Evolutionary conservation across 2,329 filamentous ascomycete genomes (phyloP).

Genomic region (Nannizzia gypsea): DNA sequence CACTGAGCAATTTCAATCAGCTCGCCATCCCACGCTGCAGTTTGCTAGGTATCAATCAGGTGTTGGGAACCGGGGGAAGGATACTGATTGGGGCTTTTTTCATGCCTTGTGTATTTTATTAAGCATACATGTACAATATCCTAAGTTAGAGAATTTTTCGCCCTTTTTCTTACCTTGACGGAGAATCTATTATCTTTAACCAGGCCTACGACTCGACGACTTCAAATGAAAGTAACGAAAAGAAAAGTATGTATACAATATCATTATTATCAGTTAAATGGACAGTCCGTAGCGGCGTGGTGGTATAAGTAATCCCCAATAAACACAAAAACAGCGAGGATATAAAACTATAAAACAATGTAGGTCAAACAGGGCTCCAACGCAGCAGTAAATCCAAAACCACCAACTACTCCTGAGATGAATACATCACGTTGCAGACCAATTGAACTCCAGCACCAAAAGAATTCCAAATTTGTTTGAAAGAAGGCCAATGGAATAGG

Average conservation of each 20-base stretch:
- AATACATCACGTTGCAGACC: background rate
- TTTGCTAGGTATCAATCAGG: background rate
- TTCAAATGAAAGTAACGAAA: background rate
- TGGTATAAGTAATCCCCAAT: background rate
- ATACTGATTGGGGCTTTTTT: constrained; percentile 1
- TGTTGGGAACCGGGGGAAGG: background rate
- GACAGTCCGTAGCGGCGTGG: background rate
- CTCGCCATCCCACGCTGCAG: background rate
- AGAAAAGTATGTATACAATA: background rate
- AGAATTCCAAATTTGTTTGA: background rate
- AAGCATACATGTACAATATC: background rate
- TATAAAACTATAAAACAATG: background rate
- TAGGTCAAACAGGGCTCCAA: background rate
- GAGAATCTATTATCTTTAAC: no score
- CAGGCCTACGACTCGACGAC: background rate
- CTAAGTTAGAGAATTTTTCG: background rate
- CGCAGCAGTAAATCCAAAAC: background rate
- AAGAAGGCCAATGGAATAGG: background rate
- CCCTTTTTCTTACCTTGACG: no score
- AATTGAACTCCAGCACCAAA: background rate
- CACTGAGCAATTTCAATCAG: background rate
- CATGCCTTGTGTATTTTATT: background rate
- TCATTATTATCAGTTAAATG: background rate
- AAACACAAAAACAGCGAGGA: background rate
- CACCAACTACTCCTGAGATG: background rate